Evolutionary conservation across 2,329 filamentous ascomycete species (phyloP).

Genomic region (Trichophyton simii): DNA sequence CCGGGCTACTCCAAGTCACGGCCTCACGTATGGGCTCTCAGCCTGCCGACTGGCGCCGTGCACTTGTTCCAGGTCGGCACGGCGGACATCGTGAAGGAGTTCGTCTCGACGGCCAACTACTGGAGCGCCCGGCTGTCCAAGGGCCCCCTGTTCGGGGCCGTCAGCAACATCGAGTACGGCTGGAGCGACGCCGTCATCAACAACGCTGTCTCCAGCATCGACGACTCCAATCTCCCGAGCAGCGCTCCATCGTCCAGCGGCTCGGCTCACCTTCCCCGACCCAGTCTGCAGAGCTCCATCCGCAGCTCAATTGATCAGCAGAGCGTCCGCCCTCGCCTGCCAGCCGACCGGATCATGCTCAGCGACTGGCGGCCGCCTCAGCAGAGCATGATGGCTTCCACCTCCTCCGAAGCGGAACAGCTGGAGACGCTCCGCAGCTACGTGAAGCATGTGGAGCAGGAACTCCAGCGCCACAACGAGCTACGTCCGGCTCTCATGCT

Average conservation of each 20-base stretch:
- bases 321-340: constrained; percentile 53
- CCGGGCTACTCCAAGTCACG: constrained; percentile 86
- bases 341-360: constrained; percentile 73
- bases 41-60: constrained; percentile 80
- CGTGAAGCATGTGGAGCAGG: constrained; percentile 72
- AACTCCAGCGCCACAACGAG: constrained; percentile 77
- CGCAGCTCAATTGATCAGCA: constrained; percentile 55
- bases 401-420: constrained; percentile 67
- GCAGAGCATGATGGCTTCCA: constrained; percentile 79
- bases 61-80: constrained; percentile 98
- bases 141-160: constrained; percentile 79
- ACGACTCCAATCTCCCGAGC: constrained; percentile 23
- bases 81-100: constrained; percentile 85
- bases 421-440: constrained; percentile 62
- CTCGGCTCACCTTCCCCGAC: constrained; percentile 21
- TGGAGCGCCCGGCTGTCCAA: constrained; percentile 93
- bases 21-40: constrained; percentile 88
- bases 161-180: constrained; percentile 95
- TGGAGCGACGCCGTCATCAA: constrained; percentile 80
- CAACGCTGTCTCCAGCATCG: constrained; percentile 58
- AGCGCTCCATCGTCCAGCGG: constrained; percentile 14
- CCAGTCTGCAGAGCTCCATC: constrained; percentile 49
- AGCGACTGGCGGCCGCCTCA: constrained; percentile 81
- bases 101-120: constrained; percentile 89
- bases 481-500: constrained; percentile 76